Conservation (phyloP, 768 basidiomycete genomes). For the Mycena rosella region DNA sequence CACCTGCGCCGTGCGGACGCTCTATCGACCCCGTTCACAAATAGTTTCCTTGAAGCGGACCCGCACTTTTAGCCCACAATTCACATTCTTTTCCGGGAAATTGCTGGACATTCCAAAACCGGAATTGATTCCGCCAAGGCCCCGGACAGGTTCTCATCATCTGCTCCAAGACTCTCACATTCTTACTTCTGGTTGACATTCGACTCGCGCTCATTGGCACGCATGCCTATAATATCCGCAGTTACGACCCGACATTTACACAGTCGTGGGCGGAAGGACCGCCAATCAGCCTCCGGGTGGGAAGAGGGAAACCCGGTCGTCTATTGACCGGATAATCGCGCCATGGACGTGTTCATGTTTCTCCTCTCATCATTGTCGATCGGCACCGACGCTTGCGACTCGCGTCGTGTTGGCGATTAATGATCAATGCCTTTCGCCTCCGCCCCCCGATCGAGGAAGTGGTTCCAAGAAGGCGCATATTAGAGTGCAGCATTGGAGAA, state of each 20-base stretch:
- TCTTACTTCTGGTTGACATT: not conserved
- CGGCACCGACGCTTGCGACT: no score
- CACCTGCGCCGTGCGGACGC: no score
- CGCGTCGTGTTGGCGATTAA: no score
- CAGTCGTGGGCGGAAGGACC: not conserved
- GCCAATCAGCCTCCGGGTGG: not conserved
- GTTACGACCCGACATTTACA: not conserved
- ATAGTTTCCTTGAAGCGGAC: no score
- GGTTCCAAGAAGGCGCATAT: no score
- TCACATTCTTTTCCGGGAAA: not conserved
- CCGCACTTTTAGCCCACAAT: not conserved
- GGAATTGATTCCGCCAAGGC: not conserved
- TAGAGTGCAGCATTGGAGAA: no score
- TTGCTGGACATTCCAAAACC: not conserved
- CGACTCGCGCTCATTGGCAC: slow-evolving; percentile 18
- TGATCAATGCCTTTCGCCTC: no score
- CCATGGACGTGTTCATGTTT: not conserved
- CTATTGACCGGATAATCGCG: not conserved
- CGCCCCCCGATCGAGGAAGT: no score
- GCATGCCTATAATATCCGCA: not conserved
- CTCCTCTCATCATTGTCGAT: no score
- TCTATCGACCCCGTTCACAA: no score
- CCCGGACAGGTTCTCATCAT: not conserved
- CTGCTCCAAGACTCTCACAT: slow-evolving; percentile 7
- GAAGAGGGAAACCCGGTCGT: not conserved